Base-by-base conservation (phyloP, 1,284 basidiomycete species). In the Inonotus hispidus region DNA sequence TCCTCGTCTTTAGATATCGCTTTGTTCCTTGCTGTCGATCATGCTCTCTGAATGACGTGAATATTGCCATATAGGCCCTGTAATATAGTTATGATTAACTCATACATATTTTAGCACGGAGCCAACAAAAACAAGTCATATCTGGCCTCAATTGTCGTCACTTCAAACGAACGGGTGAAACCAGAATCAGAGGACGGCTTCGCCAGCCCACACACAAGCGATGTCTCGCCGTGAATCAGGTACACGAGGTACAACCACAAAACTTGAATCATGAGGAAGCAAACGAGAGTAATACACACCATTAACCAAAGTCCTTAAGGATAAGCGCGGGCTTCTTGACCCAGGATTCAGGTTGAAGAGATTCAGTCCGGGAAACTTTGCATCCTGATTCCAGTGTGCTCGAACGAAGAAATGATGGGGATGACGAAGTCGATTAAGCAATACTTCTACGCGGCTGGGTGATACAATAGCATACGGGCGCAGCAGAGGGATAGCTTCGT, bases 91-190 rank as follows among this genome's bases (percentile, higher is more conserved):
- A n/a, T n/a, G n/a, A n/a, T n/a, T n/a, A n/a, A n/a, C n/a, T 49
- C 21, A 13, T 25, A 7, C n/a, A 43, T 14, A 0, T 21, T 7
- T 14, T 1, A 2, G n/a, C 5, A 43, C 16, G 5, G 19, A 16
- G 14, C n/a, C 10, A 25, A 27, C 6, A 49, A 1, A 25, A 7
- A 27, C 23, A 27, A 14, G 73, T 89, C 87, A 89, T 84, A 88
- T 89, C 87, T 89, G 87, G 87, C 87, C 87, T 89, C 78, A 80
- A 82, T 71, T 72, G 68, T 88, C 87, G 70, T 77, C 86, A 87
- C 68, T 61, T 71, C 65, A 65, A 68, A 67, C 65, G 62, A 59
- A 61, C 64, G 59, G 52, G 68, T 69, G 77, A 84, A 87, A 85
- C 85, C 82, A 74, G 75, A 67, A 14, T 21, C 41, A 43, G n/a